Base-by-base conservation (phyloP, 805 yeast species). In the Maudiozyma bulderi region DNA sequence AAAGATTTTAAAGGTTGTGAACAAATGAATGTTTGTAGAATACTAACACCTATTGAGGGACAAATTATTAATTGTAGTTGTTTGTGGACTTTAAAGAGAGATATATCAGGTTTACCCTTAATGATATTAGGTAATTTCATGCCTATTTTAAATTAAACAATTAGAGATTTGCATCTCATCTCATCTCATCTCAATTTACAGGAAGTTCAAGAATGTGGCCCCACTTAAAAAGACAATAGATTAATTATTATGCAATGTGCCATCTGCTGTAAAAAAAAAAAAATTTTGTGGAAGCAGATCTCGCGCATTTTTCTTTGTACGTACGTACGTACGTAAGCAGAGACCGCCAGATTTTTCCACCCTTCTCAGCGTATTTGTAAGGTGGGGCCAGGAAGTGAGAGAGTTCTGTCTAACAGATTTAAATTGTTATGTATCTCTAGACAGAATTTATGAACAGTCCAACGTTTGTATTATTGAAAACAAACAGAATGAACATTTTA, bases 41-140 rank as follows among this genome's bases (percentile, higher is more conserved):
- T 91, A 37, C 62, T 86, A 41, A 84, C 90, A 0, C 79, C 84
- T 40, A 60, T 69, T 50, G 61, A 64, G 38, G 65, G 64, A 11
- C 77, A 78, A 48, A 64, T 63, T 28, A 77, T 91, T 44, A 73
- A 83, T 46, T 86, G 97, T 0, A 80, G 87, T 31, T 83, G 95
- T 58, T 82, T 86, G 58, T 87, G 96, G 95, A 93, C 98, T 0
- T 70, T 93, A 54, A 89, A 90, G 61, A 73, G 97, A 63, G 98
- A 91, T 62, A 95, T 91, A 14, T 91, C 93, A 68, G 97, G 96
- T 8, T 83, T 91, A 47, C 99, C 99, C 13, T 84, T 93, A 88
- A 90, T 91, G 95, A 84, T 93, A 26, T 78, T 91, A 34, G 98
- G 96, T 14, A 93, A 88, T 62, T 91, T 91, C 63, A 71, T 91